Conservation (phyloP, 106 monocot genomes). For the Dendrobium huoshanense region DNA sequence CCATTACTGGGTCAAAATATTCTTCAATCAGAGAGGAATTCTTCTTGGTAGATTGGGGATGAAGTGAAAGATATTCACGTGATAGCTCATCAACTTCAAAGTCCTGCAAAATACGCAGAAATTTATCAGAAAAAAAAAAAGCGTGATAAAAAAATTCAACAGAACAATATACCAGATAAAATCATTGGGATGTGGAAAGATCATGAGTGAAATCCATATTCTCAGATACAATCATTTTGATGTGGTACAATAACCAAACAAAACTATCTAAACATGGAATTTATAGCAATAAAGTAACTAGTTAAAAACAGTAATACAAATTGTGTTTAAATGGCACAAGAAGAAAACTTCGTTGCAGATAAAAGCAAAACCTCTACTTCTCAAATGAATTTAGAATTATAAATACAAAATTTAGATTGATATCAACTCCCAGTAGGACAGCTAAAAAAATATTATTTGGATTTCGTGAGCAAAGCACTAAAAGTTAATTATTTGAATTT, state of each 20-base stretch:
- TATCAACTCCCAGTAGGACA: not conserved
- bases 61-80: slow-evolving; percentile 62
- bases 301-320: not conserved
- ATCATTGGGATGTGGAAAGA: not conserved
- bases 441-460: not conserved
- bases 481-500: not conserved
- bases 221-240: not conserved
- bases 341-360: not conserved
- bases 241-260: not conserved
- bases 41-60: slow-evolving; percentile 51
- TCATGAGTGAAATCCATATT: not conserved
- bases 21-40: slow-evolving; percentile 52
- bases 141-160: not conserved
- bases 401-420: not conserved
- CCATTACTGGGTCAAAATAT: slow-evolving; percentile 62
- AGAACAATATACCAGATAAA: not conserved
- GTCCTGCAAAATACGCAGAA: slow-evolving; percentile 38
- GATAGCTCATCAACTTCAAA: slow-evolving; percentile 78
- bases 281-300: not conserved
- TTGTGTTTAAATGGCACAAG: not conserved
- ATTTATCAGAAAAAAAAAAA: not conserved
- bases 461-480: not conserved
- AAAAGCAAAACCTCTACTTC: not conserved
- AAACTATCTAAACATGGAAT: not conserved
- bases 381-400: not conserved